phyloP scores from a whole-genome alignment of 495 filamentous ascomycete species.

The Aspergillus saccharolyticus region DNA sequence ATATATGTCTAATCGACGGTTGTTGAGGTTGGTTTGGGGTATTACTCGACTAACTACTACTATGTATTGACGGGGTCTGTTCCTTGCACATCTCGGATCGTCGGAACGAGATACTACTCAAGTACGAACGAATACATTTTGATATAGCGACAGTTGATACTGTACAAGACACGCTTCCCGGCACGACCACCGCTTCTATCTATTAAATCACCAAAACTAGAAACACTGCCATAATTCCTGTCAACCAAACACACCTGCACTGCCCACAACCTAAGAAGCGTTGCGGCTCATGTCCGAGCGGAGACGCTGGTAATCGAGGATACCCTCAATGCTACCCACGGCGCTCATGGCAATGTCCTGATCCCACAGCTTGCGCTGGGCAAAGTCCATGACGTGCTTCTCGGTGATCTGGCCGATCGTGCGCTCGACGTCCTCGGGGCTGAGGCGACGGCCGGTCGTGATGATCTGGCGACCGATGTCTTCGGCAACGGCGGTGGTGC shows the following conservation, averaged over 20 bases:
- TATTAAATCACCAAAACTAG: slow-evolving; percentile 26
- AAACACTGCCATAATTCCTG: slow-evolving; percentile 17
- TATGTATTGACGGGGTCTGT: too few species aligned
- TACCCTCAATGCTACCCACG: slow-evolving; percentile 85
- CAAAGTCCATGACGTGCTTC: slow-evolving; percentile 97
- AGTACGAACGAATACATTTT: slow-evolving; percentile 26
- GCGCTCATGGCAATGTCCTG: slow-evolving; percentile 91
- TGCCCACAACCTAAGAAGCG: slow-evolving; percentile 17
- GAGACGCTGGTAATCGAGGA: slow-evolving; percentile 85
- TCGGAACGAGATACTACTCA: too few species aligned
- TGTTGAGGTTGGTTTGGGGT: too few species aligned
- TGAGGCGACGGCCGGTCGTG: slow-evolving; percentile 88
- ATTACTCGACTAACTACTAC: too few species aligned
- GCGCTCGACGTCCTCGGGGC: slow-evolving; percentile 88
- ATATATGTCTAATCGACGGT: too few species aligned
- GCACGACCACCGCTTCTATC: slow-evolving; percentile 22
- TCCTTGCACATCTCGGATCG: too few species aligned
- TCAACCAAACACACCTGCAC: slow-evolving; percentile 3
- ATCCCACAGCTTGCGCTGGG: slow-evolving; percentile 88
- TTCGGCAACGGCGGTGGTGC: slow-evolving; percentile 93
- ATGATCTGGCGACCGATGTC: slow-evolving; percentile 98
- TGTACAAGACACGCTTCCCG: slow-evolving; percentile 32
- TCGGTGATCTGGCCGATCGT: slow-evolving; percentile 81
- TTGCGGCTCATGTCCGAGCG: slow-evolving; percentile 88
- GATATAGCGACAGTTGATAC: slow-evolving; percentile 32